Evolutionary conservation across 2,329 filamentous ascomycete genomes (phyloP).

Genomic region (Shiraia bambusicola): DNA sequence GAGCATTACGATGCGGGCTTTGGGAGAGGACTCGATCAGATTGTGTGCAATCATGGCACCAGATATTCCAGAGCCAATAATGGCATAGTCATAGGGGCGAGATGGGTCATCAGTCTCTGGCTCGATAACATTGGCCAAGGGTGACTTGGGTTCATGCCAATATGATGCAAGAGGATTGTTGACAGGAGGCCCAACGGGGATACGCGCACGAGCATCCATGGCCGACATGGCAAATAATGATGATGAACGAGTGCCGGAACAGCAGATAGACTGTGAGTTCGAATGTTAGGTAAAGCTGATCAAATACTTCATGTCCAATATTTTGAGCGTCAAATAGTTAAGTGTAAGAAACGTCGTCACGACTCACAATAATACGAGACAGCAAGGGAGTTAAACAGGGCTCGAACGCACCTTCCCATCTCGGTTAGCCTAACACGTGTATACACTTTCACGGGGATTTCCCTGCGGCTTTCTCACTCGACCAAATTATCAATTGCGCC

Average conservation of each 20-base stretch:
- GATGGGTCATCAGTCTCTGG: conserved; percentile 26
- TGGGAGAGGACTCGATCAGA: conserved; percentile 23
- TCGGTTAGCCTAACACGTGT: too few species aligned
- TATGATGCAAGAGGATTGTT: conserved; percentile 43
- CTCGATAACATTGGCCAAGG: conserved; percentile 38
- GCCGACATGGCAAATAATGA: background rate
- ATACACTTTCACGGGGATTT: too few species aligned
- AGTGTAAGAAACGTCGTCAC: too few species aligned
- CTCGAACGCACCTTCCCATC: too few species aligned
- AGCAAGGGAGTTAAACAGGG: too few species aligned
- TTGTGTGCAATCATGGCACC: conserved; percentile 44
- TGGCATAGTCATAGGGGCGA: conserved; percentile 34
- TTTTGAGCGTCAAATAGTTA: too few species aligned
- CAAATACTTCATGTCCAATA: background rate
- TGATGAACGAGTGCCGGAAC: background rate
- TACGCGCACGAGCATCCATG: conserved; percentile 34
- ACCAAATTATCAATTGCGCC: too few species aligned
- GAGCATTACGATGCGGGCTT: conserved; percentile 38
- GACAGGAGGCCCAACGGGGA: conserved; percentile 37
- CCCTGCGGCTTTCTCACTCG: too few species aligned
- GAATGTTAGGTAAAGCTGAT: too few species aligned
- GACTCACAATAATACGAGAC: too few species aligned
- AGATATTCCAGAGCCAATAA: conserved; percentile 47
- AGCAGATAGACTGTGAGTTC: background rate
- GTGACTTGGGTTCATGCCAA: conserved; percentile 45